A percentile compares a stretch with the other conserved stretches of the same genome.
phyloP scores from a whole-genome alignment of 1,284 basidiomycete genomes.

The Meripilus lineatus region DNA sequence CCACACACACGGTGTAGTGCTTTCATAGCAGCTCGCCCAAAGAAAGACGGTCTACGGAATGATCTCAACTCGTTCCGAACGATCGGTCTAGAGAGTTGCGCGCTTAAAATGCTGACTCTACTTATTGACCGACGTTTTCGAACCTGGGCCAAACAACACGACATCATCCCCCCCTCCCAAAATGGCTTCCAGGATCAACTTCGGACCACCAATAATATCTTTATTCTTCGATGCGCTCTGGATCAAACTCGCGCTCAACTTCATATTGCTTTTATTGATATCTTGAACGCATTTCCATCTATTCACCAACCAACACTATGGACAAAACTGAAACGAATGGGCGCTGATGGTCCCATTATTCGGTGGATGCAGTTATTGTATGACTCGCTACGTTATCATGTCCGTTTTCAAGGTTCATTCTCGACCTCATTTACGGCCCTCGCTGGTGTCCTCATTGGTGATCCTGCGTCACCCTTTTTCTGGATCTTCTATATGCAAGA shows the following conservation, averaged over 20 bases:
- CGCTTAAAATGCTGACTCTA: conserved; percentile 27
- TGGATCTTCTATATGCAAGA: conserved; percentile 30
- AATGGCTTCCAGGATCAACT: conserved; percentile 20
- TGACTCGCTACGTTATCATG: conserved; percentile 19
- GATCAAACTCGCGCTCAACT: conserved; percentile 19
- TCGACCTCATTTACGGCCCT: conserved; percentile 20
- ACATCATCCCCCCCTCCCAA: conserved; percentile 18
- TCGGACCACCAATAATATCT: conserved; percentile 22
- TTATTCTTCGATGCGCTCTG: conserved; percentile 23
- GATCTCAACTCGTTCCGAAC: conserved; percentile 23
- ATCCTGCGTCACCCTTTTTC: conserved; percentile 27
- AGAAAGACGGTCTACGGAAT: no score
- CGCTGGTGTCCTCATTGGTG: conserved; percentile 26
- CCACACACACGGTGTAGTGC: no score
- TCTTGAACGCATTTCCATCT: conserved; percentile 31
- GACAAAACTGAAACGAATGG: conserved; percentile 21
- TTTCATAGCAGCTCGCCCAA: no score
- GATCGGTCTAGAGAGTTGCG: conserved; percentile 29
- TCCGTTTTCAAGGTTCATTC: conserved; percentile 19
- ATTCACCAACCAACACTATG: conserved; percentile 27
- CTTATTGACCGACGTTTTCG: conserved; percentile 18
- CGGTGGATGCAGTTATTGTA: conserved; percentile 30
- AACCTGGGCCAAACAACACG: conserved; percentile 13
- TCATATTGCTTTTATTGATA: conserved; percentile 26
- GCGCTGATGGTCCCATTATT: conserved; percentile 23